Evolutionary conservation across 176 grass and related monocot genomes (phyloP), one percentile per base, ranked within the genome.

Genomic region (Leersia perrieri): DNA sequence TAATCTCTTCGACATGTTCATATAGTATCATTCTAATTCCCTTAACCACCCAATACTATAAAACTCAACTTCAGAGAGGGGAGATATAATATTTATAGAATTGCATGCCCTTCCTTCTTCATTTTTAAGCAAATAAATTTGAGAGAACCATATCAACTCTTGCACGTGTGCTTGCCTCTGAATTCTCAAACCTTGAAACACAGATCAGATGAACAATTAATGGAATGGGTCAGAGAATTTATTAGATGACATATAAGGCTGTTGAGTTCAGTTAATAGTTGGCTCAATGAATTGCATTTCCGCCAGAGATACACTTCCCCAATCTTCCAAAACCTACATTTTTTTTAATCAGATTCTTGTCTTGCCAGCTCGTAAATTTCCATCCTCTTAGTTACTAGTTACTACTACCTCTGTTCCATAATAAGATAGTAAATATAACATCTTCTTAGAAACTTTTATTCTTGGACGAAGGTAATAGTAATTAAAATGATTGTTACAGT

Each of bases 161-260:
- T 76, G 79, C 74, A 82, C 73, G 73, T 88, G 73, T 82, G 71
- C 33, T 9, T 23, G 51, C 51, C 45, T 57, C 73, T 27, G 66
- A 63, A 72, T 40, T 22, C 32, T 60, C 42, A 76, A 7, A 34
- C 47, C 22, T 27, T 60, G 60, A 76, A 7, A 27, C 63, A 53
- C 42, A 64, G 4, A 83, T 73, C 42, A 57, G 67, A 88, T 72
- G n/a, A 73, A 29, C 34, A 27, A 27, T 38, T 63, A 67, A 78
- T 78, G 68, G 30, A 72, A 72, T 66, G 42, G 1, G 29, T 16
- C 44, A 83, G 67, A 78, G 78, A 66, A 66, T 73, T 73, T 72
- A 41, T 66, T 73, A 33, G 40, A 70, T 27, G 22, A 1, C 31
- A 70, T 77, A 33, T 66, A 72, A 53, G 39, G 26, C 30, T 9